Evolutionary conservation across 1,284 basidiomycete genomes (phyloP), one percentile per base, ranked within the genome.

Genomic region (Amylostereum areolatum): DNA sequence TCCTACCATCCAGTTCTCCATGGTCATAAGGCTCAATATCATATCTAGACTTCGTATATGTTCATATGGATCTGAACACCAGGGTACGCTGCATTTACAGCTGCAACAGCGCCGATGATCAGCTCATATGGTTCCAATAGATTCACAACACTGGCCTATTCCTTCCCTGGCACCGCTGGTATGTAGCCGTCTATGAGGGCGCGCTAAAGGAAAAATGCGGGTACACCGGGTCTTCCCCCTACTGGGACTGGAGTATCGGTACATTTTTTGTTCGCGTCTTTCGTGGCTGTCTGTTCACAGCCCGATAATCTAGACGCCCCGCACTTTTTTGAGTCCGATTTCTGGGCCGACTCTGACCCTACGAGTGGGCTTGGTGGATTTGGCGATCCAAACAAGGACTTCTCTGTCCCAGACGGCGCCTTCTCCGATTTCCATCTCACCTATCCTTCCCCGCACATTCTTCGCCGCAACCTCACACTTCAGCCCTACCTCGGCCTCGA

Each of bases 171-270:
- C 70, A 72, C 50, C 64, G 70, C 2, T 68, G 64, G 62, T 70
- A 65, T 45, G 52, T 70, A 9, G 47, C 60, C 30, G 54, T 53
- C 11, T 62, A 65, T 46, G 69, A 71, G 50, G 44, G 50, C 1
- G 60, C 60, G 8, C 58, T 72, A 32, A 64, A 59, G 47, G 51
- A 54, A 11, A 61, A 59, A 37, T 72, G 70, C 51, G 62, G 63
- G 4, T 72, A 62, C 55, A 59, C 27, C 0, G 69, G 68, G 4
- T 55, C 58, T 0, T 56, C 59, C 3, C 70, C 70, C 0, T 72
- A 72, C 52, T 72, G 70, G 70, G 48, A 72, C 49, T 71, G 70
- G 70, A 62, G 60, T 9, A 49, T 59, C 29, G 69, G 69, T 68
- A 18, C 5, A 54, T 3, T 2, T 24, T 33, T 12, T 31, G 29